Evolutionary conservation across 176 grass and related monocot species (phyloP).

Genomic region (sorghum (Sorghum bicolor)): Sorghum_bicolor_NCBIv3 NC_012872.2:56980001-56980500

Average conservation of each 20-base stretch:
- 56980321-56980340: neutral
- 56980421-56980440: neutral
- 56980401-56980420: neutral
- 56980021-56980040: slow-evolving; percentile 63
- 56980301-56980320: slow-evolving; percentile 70
- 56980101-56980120: slow-evolving; percentile 45
- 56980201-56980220: neutral
- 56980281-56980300: slow-evolving; percentile 49
- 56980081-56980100: slow-evolving; percentile 57
- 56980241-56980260: slow-evolving; percentile 44
- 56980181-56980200: neutral
- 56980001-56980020: slow-evolving; percentile 45
- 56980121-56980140: neutral
- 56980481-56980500: neutral
- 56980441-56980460: neutral
- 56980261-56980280: slow-evolving; percentile 70
- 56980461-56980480: neutral
- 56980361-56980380: too few relatives aligned
- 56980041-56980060: slow-evolving; percentile 29
- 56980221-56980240: slow-evolving; percentile 64
- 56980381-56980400: neutral
- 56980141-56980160: neutral
- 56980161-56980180: neutral
- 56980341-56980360: too few relatives aligned
- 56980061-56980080: slow-evolving; percentile 53